Evolutionary conservation across 805 yeast species (phyloP).

Genomic region (Grigorovia jiainica): DNA sequence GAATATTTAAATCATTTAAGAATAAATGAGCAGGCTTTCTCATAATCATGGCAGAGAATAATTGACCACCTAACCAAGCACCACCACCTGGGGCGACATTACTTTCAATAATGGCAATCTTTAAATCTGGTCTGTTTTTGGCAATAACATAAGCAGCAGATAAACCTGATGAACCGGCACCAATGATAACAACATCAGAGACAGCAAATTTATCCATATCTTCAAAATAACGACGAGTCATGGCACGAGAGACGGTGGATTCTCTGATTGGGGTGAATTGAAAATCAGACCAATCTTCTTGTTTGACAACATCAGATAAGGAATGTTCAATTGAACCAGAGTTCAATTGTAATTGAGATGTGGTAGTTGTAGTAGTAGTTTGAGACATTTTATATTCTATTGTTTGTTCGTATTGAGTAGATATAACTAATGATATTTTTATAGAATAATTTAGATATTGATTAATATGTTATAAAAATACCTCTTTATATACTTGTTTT

Average conservation of each 20-base stretch:
- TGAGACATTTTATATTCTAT: conserved; percentile 5
- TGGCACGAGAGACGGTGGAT: conserved; percentile 70
- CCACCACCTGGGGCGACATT: conserved; percentile 77
- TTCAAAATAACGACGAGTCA: conserved; percentile 64
- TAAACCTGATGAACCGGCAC: conserved; percentile 72
- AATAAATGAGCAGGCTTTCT: conserved; percentile 71
- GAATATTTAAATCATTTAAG: conserved; percentile 52
- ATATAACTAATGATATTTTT: too few species aligned
- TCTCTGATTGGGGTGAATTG: conserved; percentile 66
- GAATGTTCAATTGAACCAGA: conserved; percentile 16
- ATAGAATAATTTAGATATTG: too few species aligned
- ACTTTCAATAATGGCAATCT: conserved; percentile 65
- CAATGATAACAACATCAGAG: conserved; percentile 64
- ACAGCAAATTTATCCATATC: conserved; percentile 69
- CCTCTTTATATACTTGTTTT: too few species aligned
- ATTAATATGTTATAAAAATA: too few species aligned
- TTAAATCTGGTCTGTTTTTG: conserved; percentile 64
- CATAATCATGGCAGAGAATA: conserved; percentile 69
- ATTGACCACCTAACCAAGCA: conserved; percentile 68
- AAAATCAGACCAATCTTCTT: conserved; percentile 55
- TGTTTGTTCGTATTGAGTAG: too few species aligned
- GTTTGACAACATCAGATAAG: conserved; percentile 24
- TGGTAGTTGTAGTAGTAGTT: conserved; percentile 9
- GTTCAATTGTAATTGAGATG: conserved; percentile 9
- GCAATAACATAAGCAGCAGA: conserved; percentile 70